Evolutionary conservation across 75 land plant genomes (phyloP), one percentile per base, ranked within the genome.

Genomic region (Cunninghamia lanceolata): DNA sequence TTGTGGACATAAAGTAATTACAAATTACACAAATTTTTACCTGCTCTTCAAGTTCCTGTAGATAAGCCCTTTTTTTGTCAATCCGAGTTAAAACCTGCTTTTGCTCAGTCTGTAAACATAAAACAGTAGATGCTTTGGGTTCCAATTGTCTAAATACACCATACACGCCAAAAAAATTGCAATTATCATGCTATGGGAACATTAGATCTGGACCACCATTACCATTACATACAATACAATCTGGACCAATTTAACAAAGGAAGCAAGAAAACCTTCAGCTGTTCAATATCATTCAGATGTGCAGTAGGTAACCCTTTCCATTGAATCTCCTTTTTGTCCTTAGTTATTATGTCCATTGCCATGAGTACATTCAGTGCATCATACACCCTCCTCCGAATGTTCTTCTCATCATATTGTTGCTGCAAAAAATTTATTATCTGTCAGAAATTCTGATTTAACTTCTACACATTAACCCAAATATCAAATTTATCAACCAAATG

Each of bases 391-490:
- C 94, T 88, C 83, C 94, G 78, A 19, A 93, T 93, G 82, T 93
- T 93, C 83, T 93, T 93, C 84, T 92, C 94, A 90, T 93, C 94
- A 89, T 88, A 93, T 68, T 92, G 92, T 86, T 91, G 92, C 94
- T 93, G 94, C 36, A 86, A 38, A 52, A 8, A 4, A 35, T 83
- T 53, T 63, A 36, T 45, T 39, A 42, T 80, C 47, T 3, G 45
- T 80, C 52, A 43, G 82, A 43, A 45, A 43, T n/a, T 34, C 46
- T 80, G 50, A 80, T 80, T 21, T 80, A 28, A 80, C 50, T 80
- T 80, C 82, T 25, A 80, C 1, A 80, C 28, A 40, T 25, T 19
- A 80, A 42, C 30, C 47, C 50, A 43, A 45, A 80, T 80, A 80
- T 80, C 30, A 25, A 40, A 38, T 38, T 78, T 78, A 19, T 19